A percentile compares a stretch with the other conserved stretches of the same genome.
Conservation (phyloP, 495 filamentous ascomycete genomes). For the Pyrenula aspistea region DNA sequence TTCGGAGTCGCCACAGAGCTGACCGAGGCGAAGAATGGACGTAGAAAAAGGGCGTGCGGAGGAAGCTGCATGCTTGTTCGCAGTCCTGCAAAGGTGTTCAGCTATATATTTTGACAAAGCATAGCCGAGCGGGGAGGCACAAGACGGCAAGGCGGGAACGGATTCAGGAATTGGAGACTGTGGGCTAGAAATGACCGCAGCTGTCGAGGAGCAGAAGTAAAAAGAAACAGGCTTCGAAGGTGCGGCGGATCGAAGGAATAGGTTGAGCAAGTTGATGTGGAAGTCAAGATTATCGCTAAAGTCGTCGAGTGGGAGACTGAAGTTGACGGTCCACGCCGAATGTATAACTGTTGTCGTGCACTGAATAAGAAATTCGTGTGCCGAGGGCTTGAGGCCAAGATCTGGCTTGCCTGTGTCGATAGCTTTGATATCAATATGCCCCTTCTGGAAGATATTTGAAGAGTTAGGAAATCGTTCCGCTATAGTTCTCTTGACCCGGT, state of each 20-base stretch:
- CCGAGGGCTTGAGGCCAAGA: constrained; percentile 29
- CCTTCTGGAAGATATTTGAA: constrained; percentile 5
- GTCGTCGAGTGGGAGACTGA: constrained; percentile 46
- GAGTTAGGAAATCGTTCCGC: constrained; percentile 3
- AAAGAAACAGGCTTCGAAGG: constrained; percentile 23
- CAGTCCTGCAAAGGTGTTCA: constrained; percentile 35
- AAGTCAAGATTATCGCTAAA: constrained; percentile 47
- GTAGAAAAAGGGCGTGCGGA: constrained; percentile 8
- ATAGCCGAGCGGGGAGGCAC: constrained; percentile 46
- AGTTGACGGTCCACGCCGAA: constrained; percentile 64
- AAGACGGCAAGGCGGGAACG: constrained; percentile 29
- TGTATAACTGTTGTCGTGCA: constrained; percentile 43
- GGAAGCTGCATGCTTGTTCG: constrained; percentile 2
- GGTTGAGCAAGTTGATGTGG: constrained; percentile 39
- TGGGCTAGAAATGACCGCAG: constrained; percentile 26
- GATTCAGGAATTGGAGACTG: constrained; percentile 29
- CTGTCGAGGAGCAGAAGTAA: constrained; percentile 50
- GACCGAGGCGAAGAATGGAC: constrained; percentile 41
- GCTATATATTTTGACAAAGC: constrained; percentile 52
- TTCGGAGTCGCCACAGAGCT: constrained; percentile 40
- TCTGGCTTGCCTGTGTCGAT: constrained; percentile 18
- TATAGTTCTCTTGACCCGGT: constrained; percentile 38
- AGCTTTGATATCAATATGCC: constrained; percentile 4
- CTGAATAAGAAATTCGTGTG: constrained; percentile 23
- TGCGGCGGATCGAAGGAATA: constrained; percentile 29